These are phyloP conservation scores for Hortiboletus flavorubellus DNA, from an alignment of 768 basidiomycete genomes.

Conservation along the genomic window DNA sequence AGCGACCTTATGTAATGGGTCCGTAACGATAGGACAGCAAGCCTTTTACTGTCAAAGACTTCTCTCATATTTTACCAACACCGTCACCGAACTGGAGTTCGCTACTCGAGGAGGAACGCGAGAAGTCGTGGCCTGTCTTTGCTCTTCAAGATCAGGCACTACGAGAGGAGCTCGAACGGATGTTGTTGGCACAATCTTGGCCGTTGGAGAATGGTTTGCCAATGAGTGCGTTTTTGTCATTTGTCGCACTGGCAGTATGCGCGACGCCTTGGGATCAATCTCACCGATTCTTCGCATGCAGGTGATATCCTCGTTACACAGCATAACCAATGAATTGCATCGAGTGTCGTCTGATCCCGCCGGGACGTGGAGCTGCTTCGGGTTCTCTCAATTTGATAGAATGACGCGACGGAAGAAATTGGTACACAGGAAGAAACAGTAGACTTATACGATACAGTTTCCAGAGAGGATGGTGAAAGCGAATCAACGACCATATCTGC, in stretches of 20 bases:
- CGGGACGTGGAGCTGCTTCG: neutral
- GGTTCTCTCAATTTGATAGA: neutral
- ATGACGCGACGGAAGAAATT: neutral
- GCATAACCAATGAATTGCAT: neutral
- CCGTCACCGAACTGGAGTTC: constrained; percentile 74
- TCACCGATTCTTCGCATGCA: neutral
- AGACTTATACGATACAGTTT: constrained; percentile 21
- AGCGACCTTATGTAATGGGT: neutral
- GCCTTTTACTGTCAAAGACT: constrained; percentile 67
- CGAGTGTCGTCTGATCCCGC: neutral
- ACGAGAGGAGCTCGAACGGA: constrained; percentile 15
- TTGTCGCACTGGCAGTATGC: neutral
- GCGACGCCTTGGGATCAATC: too few species aligned
- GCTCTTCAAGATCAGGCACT: constrained; percentile 16
- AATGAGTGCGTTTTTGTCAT: neutral
- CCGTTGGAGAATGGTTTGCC: neutral
- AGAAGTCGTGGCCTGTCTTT: constrained; percentile 23
- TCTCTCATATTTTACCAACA: constrained; percentile 74
- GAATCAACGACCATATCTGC: constrained; percentile 42
- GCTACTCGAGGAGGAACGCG: constrained; percentile 12
- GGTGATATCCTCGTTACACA: neutral
- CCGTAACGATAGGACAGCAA: constrained; percentile 30
- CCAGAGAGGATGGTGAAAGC: neutral
- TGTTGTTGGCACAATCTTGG: constrained; percentile 10
- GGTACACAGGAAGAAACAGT: constrained; percentile 12